phyloP scores from a whole-genome alignment of 1,284 basidiomycete species.

The Takashimella tepidaria region DNA sequence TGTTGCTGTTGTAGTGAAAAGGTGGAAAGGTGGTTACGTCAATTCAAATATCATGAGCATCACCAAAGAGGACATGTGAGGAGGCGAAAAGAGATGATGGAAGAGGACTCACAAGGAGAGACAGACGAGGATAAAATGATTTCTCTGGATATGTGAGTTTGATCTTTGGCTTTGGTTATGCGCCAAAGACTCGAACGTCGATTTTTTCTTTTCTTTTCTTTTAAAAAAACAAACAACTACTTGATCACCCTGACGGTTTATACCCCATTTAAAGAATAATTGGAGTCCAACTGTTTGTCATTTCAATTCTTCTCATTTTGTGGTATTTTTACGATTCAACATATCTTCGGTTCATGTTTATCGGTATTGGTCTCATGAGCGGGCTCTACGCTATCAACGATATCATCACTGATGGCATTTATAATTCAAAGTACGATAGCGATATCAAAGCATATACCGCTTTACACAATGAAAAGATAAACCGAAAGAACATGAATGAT shows the following conservation, averaged over 20 bases:
- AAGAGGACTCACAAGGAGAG: conserved; percentile 2
- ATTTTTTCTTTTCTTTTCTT: no score
- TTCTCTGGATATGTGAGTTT: conserved; percentile 15
- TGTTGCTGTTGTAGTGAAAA: background rate
- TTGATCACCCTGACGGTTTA: background rate
- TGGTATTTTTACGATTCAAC: conserved; percentile 34
- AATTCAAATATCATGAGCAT: background rate
- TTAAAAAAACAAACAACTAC: no score
- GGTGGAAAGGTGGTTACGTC: background rate
- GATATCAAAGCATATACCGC: background rate
- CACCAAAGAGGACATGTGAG: background rate
- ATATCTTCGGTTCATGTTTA: conserved; percentile 29
- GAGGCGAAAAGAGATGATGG: background rate
- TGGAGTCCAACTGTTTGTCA: conserved; percentile 3
- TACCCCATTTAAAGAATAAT: conserved; percentile 14
- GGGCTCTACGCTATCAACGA: conserved; percentile 33
- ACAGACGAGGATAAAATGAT: conserved; percentile 13
- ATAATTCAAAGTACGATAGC: background rate
- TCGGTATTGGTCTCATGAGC: conserved; percentile 30
- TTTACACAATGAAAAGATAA: background rate
- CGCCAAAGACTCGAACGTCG: no score
- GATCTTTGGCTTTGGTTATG: no score
- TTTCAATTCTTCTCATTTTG: conserved; percentile 8
- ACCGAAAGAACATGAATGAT: no score
- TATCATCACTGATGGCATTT: conserved; percentile 25